A percentile compares a stretch with the other conserved stretches of the same genome.
Conservation (phyloP, 208 protist species). For the Kentomonas sorsogonicus region DNA sequence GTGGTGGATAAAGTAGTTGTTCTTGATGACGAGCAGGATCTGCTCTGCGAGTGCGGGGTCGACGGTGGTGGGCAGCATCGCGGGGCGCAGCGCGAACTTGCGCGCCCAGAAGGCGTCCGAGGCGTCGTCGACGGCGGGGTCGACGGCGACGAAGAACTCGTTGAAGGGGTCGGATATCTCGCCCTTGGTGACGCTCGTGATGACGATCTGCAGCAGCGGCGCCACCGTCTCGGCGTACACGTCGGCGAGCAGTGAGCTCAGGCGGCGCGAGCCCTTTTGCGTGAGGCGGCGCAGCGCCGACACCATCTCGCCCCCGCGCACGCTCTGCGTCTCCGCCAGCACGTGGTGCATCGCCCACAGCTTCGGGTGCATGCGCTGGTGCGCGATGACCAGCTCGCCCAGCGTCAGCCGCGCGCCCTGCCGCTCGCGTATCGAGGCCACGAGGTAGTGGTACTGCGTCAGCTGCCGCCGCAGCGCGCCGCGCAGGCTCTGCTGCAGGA, state of each 20-base stretch:
- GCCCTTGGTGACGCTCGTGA: conserved; percentile 45
- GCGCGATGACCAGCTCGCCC: conserved; percentile 46
- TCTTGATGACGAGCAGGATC: conserved; percentile 52
- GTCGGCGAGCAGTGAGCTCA: conserved; percentile 36
- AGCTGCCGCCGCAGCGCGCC: conserved; percentile 45
- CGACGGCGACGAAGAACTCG: conserved; percentile 52
- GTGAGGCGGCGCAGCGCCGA: conserved; percentile 40
- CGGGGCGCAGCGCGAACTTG: conserved; percentile 37
- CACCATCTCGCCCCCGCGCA: conserved; percentile 53
- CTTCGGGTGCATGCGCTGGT: conserved; percentile 55
- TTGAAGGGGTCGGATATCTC: conserved; percentile 52
- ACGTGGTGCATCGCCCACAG: conserved; percentile 43
- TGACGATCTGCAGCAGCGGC: conserved; percentile 51
- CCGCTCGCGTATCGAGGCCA: conserved; percentile 43
- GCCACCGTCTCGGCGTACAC: conserved; percentile 58
- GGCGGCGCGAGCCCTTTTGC: conserved; percentile 47
- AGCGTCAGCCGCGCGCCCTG: conserved; percentile 35
- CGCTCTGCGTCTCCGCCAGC: conserved; percentile 40
- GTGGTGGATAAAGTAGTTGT: conserved; percentile 53
- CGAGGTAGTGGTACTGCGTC: conserved; percentile 57
- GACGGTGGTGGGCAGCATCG: conserved; percentile 62
- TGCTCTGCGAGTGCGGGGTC: conserved; percentile 31
- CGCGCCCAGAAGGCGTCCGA: conserved; percentile 47
- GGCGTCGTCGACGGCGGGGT: conserved; percentile 31
- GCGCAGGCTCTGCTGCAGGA: conserved; percentile 57